These are phyloP conservation scores for Mortierella sp. DNA, from an alignment of 371 early-diverging fungal species.

Conservation along the genomic window DNA sequence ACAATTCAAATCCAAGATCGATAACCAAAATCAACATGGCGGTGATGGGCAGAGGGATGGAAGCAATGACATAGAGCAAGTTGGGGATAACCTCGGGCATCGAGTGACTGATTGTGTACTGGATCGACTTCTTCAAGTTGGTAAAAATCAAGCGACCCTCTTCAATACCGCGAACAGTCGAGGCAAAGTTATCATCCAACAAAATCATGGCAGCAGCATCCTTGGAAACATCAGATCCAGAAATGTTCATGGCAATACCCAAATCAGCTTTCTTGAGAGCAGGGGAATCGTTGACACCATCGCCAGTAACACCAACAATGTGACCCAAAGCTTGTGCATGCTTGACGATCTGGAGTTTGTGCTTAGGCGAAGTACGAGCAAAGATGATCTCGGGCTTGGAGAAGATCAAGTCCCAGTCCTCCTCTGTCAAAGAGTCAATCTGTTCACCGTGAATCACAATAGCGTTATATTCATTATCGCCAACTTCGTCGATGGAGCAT, in stretches of 20 bases:
- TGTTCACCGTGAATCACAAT: conserved; percentile 93
- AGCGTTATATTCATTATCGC: conserved; percentile 86
- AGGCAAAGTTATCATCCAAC: conserved; percentile 95
- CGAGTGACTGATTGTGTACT: conserved; percentile 92
- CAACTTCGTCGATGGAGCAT: conserved; percentile 67
- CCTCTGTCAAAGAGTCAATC: conserved; percentile 83
- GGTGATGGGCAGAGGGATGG: conserved; percentile 87
- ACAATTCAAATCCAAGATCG: conserved; percentile 95
- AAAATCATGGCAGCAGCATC: conserved; percentile 98
- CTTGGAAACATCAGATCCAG: conserved; percentile 96
- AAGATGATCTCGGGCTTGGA: conserved; percentile 91
- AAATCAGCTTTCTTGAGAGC: conserved; percentile 96
- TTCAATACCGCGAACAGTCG: conserved; percentile 88
- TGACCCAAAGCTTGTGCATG: conserved; percentile 86
- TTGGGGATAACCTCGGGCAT: conserved; percentile 87
- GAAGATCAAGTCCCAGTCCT: conserved; percentile 92
- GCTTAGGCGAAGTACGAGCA: conserved; percentile 92
- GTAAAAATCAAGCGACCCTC: conserved; percentile 96
- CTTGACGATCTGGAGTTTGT: conserved; percentile 92
- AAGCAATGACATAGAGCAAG: conserved; percentile 87
- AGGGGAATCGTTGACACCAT: conserved; percentile 95
- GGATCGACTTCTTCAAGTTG: conserved; percentile 95
- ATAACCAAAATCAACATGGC: conserved; percentile 90
- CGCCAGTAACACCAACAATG: conserved; percentile 95
- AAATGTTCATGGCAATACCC: conserved; percentile 97